phyloP scores from a whole-genome alignment of 2,329 filamentous ascomycete genomes.

The Shiraia bambusicola region DNA sequence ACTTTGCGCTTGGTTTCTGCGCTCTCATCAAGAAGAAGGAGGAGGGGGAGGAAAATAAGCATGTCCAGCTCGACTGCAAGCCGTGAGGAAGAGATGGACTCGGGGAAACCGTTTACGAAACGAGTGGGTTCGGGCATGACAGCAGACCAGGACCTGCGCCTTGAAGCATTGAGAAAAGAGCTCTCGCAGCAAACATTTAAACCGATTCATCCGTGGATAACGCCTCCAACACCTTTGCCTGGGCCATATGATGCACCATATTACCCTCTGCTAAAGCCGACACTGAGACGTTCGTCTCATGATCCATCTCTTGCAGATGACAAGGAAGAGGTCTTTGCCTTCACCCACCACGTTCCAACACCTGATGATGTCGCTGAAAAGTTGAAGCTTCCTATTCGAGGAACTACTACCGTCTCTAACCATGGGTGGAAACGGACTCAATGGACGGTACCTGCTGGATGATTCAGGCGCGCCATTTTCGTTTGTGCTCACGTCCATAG shows the following conservation, averaged over 20 bases:
- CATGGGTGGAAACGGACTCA: slow-evolving; percentile 40
- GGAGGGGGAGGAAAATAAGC: slow-evolving; percentile 4
- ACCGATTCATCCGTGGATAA: slow-evolving; percentile 38
- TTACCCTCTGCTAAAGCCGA: slow-evolving; percentile 37
- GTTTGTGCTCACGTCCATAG: neutral
- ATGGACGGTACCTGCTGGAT: slow-evolving; percentile 36
- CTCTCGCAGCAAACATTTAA: slow-evolving; percentile 18
- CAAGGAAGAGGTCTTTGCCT: slow-evolving; percentile 19
- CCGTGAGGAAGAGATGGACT: slow-evolving; percentile 7
- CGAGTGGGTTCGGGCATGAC: slow-evolving; percentile 3
- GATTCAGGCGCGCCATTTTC: slow-evolving; percentile 12
- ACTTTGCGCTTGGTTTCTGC: slow-evolving; percentile 18
- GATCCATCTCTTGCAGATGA: slow-evolving; percentile 5
- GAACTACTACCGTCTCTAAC: slow-evolving; percentile 30
- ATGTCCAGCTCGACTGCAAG: neutral
- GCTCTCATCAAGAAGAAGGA: slow-evolving; percentile 19
- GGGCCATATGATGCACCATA: slow-evolving; percentile 40
- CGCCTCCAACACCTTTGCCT: slow-evolving; percentile 34
- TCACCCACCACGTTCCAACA: slow-evolving; percentile 31
- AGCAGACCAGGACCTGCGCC: slow-evolving; percentile 11
- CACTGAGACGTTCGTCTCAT: slow-evolving; percentile 21
- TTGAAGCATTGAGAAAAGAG: slow-evolving; percentile 17
- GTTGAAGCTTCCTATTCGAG: slow-evolving; percentile 15
- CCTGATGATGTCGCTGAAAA: slow-evolving; percentile 18
- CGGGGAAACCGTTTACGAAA: slow-evolving; percentile 5